A percentile compares a stretch with the other conserved stretches of the same genome.
These are phyloP conservation scores for Cucurbita pepo DNA, from an alignment of 306 rosid genomes.

Conservation along the genomic window DNA sequence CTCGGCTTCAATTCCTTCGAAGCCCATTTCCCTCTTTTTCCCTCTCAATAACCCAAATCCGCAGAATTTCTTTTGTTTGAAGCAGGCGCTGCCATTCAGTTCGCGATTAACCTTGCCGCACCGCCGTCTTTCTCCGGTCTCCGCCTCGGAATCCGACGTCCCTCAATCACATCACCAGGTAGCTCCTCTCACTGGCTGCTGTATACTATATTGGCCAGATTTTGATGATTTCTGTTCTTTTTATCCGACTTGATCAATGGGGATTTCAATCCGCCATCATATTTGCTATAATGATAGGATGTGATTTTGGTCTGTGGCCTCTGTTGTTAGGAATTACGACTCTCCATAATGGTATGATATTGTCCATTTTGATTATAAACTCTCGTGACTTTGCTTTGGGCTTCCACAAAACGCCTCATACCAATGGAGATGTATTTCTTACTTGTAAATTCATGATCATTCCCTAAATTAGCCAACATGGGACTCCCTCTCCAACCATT, in stretches of 20 bases:
- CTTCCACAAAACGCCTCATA: too few relatives aligned
- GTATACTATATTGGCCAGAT: neutral
- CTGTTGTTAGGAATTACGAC: neutral
- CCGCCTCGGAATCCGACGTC: constrained; percentile 34
- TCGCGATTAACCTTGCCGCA: neutral
- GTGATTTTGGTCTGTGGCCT: neutral
- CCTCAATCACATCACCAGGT: constrained; percentile 46
- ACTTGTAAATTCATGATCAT: too few relatives aligned
- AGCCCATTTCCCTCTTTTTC: neutral
- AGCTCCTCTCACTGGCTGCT: neutral
- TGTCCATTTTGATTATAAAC: too few relatives aligned
- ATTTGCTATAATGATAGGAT: neutral
- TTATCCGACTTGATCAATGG: neutral
- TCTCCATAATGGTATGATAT: neutral
- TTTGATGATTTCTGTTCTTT: neutral
- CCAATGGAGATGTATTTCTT: too few relatives aligned
- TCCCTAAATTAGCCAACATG: too few relatives aligned
- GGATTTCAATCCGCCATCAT: neutral
- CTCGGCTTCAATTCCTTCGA: neutral
- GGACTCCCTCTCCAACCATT: too few relatives aligned
- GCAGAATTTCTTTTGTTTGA: neutral
- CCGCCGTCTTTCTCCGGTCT: constrained; percentile 13
- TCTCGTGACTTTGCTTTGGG: too few relatives aligned
- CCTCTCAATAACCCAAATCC: neutral
- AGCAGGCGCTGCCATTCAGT: constrained; percentile 1